Conservation (phyloP, 2,329 filamentous ascomycete species). For the Colletotrichum theobromicola region DNA sequence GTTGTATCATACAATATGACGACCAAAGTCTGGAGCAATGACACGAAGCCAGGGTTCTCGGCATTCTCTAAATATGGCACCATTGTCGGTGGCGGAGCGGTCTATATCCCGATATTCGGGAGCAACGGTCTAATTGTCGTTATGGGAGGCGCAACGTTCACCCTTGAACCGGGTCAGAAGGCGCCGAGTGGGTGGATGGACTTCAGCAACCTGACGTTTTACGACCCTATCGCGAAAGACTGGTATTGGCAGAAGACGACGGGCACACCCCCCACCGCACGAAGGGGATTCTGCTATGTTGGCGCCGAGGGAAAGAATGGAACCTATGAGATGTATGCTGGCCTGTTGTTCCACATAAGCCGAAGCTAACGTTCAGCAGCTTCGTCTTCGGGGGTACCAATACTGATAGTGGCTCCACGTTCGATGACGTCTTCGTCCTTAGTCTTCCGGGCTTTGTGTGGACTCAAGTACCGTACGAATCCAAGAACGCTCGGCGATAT, state of each 20-base stretch:
- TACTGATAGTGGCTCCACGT: background rate
- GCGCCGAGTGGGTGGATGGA: background rate
- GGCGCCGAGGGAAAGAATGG: slow-evolving; percentile 6
- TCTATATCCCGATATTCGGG: slow-evolving; percentile 13
- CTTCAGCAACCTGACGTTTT: slow-evolving; percentile 20
- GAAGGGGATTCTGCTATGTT: slow-evolving; percentile 2
- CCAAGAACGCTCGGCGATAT: background rate
- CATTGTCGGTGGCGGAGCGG: background rate
- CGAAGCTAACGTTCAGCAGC: background rate
- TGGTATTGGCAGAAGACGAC: slow-evolving; percentile 19
- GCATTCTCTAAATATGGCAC: slow-evolving; percentile 10
- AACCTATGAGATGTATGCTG: slow-evolving; percentile 20
- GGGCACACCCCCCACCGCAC: slow-evolving; percentile 1
- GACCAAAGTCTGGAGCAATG: slow-evolving; percentile 9
- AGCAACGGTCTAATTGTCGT: slow-evolving; percentile 11
- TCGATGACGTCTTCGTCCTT: slow-evolving; percentile 16
- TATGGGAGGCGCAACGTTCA: slow-evolving; percentile 1
- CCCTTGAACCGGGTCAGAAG: background rate
- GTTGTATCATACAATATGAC: slow-evolving; percentile 14
- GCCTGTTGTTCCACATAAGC: background rate
- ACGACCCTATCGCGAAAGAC: slow-evolving; percentile 9
- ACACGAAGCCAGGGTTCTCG: background rate
- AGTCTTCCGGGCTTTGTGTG: slow-evolving; percentile 21
- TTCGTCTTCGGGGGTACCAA: slow-evolving; percentile 21
- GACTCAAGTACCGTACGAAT: slow-evolving; percentile 11